These are phyloP conservation scores for Arachis monticola DNA, from an alignment of 331 rosid genomes.

Conservation along the genomic window DNA sequence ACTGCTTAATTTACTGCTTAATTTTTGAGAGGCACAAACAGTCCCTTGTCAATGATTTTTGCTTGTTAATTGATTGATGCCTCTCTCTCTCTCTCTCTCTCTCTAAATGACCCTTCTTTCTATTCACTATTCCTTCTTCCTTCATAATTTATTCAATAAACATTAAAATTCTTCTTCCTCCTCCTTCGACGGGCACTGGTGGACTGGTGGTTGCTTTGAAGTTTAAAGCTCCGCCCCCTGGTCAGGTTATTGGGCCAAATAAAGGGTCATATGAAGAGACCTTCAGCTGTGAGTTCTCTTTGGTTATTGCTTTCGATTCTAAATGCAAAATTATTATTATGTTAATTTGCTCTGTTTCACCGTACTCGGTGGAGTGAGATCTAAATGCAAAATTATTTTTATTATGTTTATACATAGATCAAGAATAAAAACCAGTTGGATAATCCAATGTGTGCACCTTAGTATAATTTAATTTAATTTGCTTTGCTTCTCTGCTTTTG, in stretches of 20 bases:
- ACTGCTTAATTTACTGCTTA: slow-evolving; percentile 57
- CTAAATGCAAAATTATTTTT: not conserved
- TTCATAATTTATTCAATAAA: slow-evolving; percentile 38
- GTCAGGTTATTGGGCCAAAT: slow-evolving; percentile 37
- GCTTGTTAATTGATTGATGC: slow-evolving; percentile 45
- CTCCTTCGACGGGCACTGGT: not conserved
- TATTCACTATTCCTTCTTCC: slow-evolving; percentile 34
- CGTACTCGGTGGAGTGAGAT: slow-evolving; percentile 33
- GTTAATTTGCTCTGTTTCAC: slow-evolving; percentile 19
- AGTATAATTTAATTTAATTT: slow-evolving; percentile 10
- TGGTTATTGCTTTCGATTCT: slow-evolving; percentile 25
- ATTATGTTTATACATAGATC: slow-evolving; percentile 32
- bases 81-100: slow-evolving; percentile 30
- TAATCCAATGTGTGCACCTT: slow-evolving; percentile 28
- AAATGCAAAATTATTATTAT: not conserved
- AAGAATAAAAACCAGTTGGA: slow-evolving; percentile 29
- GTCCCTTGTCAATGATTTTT: slow-evolving; percentile 62
- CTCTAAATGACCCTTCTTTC: slow-evolving; percentile 40
- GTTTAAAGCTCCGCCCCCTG: slow-evolving; percentile 33
- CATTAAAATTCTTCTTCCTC: slow-evolving; percentile 16
- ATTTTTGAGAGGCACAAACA: slow-evolving; percentile 64
- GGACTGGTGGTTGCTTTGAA: slow-evolving; percentile 23
- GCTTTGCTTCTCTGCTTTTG: slow-evolving; percentile 12
- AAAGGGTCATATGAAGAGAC: slow-evolving; percentile 63
- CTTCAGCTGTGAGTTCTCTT: slow-evolving; percentile 55